Conservation (phyloP, 2,329 filamentous ascomycete genomes). For the Plectosphaerella sp. region DNA sequence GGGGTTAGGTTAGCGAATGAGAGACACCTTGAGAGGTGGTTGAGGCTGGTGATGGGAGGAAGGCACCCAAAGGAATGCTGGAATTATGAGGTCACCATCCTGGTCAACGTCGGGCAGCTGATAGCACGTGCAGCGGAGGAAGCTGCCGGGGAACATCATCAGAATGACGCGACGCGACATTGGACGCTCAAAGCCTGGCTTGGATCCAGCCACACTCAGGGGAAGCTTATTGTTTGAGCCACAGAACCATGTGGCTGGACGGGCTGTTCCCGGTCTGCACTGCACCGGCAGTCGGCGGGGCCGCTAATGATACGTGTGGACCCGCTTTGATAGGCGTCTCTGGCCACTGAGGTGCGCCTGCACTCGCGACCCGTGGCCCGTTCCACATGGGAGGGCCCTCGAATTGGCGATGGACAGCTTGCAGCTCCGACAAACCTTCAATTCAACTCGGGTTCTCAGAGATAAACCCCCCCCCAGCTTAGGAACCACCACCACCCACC, state of each 20-base stretch:
- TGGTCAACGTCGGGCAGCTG: too few relatives aligned
- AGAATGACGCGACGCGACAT: too few relatives aligned
- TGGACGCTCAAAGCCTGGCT: too few relatives aligned
- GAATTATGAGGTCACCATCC: too few relatives aligned
- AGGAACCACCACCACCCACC: not conserved
- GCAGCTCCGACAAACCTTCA: not conserved
- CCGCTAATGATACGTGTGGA: not conserved
- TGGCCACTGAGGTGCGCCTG: not conserved
- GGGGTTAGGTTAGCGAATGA: too few relatives aligned
- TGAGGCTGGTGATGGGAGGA: too few relatives aligned
- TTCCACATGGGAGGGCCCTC: not conserved
- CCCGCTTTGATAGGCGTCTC: not conserved
- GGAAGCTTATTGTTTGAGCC: not conserved
- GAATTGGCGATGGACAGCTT: slow-evolving; percentile 2
- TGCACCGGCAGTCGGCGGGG: not conserved
- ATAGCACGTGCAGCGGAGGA: too few relatives aligned
- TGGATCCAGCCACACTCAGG: not conserved
- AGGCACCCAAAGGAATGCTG: too few relatives aligned
- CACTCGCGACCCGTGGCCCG: slow-evolving; percentile 4
- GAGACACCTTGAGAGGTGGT: too few relatives aligned
- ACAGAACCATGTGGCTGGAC: not conserved
- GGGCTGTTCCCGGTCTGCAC: not conserved
- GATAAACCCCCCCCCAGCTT: not conserved
- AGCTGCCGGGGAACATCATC: too few relatives aligned
- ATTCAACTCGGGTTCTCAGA: not conserved